Evolutionary conservation across 2,329 filamentous ascomycete genomes (phyloP).

Genomic region (Graphilbum fragrans): DNA sequence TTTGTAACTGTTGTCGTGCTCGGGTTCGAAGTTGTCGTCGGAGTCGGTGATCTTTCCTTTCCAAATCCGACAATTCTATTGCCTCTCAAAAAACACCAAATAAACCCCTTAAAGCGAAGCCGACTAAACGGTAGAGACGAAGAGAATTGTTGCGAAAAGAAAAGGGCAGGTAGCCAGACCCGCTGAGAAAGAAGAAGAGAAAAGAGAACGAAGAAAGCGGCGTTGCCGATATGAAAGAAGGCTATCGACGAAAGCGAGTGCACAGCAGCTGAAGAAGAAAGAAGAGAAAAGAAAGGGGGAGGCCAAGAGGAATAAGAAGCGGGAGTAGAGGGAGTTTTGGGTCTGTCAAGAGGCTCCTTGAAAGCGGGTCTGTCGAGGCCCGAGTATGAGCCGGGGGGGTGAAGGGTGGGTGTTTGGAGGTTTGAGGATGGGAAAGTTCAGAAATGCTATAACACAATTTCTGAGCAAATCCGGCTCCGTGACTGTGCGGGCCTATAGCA

Average conservation of each 20-base stretch:
- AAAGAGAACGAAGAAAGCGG: conserved; percentile 13
- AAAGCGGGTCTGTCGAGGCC: neutral
- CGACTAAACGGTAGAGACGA: neutral
- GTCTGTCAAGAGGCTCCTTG: neutral
- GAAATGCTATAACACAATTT: too few species aligned
- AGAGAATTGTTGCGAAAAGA: conserved; percentile 8
- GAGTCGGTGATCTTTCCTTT: neutral
- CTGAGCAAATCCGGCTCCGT: too few species aligned
- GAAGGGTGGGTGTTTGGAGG: conserved; percentile 2
- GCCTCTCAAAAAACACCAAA: neutral
- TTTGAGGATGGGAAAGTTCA: conserved; percentile 9
- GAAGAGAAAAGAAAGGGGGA: conserved; percentile 16
- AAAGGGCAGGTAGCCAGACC: conserved; percentile 38
- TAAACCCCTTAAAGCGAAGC: neutral
- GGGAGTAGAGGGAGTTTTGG: neutral
- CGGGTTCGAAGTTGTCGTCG: too few species aligned
- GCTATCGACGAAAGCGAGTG: conserved; percentile 38
- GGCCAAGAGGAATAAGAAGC: conserved; percentile 3
- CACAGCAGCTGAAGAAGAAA: conserved; percentile 29
- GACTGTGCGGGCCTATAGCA: too few species aligned
- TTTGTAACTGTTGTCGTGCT: neutral
- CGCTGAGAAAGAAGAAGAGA: conserved; percentile 24
- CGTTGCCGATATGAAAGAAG: conserved; percentile 37
- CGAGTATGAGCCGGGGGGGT: neutral
- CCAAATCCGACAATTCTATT: neutral